Evolutionary conservation across 306 rosid genomes (phyloP), one percentile per base, ranked within the genome.

Genomic region (Ceratonia siliqua): DNA sequence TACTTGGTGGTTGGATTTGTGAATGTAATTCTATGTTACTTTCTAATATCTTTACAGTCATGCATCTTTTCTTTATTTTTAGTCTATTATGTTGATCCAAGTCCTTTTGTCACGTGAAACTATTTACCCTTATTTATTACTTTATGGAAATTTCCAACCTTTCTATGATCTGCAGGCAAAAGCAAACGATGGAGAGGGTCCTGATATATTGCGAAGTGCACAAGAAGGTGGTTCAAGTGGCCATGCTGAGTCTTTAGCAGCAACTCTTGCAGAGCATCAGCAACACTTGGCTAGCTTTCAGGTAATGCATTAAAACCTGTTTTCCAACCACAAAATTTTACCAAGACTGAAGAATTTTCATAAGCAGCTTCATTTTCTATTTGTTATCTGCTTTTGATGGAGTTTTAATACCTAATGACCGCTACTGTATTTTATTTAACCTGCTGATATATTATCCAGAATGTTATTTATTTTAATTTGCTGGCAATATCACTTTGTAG

Each of bases 201-300:
- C 98, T 57, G 96, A 94, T 80, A 94, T 94, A 57, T 86, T 94
- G 83, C 86, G 83, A 62, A 84, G 83, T 75, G 72, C 84, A 53
- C 90, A 72, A 73, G 94, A 90, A 86, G 96, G 90, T 1, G 80
- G 83, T 65, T 82, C 94, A 24, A 80, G 90, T 83, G 94, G 96
- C 53, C 98, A 91, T 80, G 88, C 97, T 1, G 98, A 89, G 78
- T 91, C 95, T 78, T 86, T 91, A 77, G 89, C 95, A 24, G 91
- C 90, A 84, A 90, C 97, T 81, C 97, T 94, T 76, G 84, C 96
- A 25, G 98, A 94, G 82, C 98, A 94, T 85, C 97, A 94, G 82
- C 97, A 94, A 73, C 98, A 94, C 85, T 83, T 94, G 59, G 93
- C 97, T 76, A 91, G 97, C 87, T 90, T 91, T 86, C 97, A 94